Conservation (phyloP, 2,329 filamentous ascomycete genomes). For the Pochonia chlamydosporia region DNA sequence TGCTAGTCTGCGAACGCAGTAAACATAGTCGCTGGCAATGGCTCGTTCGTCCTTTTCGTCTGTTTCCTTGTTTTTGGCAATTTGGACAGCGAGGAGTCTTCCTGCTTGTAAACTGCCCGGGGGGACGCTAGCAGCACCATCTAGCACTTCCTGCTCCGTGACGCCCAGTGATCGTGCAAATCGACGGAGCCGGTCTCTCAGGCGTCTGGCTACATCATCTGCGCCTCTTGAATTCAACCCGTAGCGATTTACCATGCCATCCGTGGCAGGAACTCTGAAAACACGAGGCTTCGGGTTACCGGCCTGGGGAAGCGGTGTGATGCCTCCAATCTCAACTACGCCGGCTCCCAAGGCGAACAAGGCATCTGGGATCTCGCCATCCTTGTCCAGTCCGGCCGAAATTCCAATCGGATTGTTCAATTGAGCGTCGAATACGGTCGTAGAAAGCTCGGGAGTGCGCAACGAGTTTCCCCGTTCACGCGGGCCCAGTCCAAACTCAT, state of each 20-base stretch:
- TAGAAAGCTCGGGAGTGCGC: constrained; percentile 25
- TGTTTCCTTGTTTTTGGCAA: constrained; percentile 95
- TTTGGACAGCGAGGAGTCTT: constrained; percentile 79
- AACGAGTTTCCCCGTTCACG: constrained; percentile 60
- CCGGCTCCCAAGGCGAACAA: constrained; percentile 80
- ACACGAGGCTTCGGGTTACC: constrained; percentile 86
- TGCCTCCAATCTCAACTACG: constrained; percentile 87
- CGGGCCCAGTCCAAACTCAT: constrained; percentile 70
- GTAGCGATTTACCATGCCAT: constrained; percentile 91
- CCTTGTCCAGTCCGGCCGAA: constrained; percentile 93
- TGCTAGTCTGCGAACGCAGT: constrained; percentile 76
- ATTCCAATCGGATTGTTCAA: constrained; percentile 87
- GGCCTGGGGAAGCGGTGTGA: constrained; percentile 78
- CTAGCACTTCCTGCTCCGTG: constrained; percentile 66
- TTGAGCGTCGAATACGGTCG: constrained; percentile 65
- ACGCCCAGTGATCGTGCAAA: constrained; percentile 70
- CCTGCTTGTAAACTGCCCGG: constrained; percentile 75
- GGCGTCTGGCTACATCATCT: constrained; percentile 72
- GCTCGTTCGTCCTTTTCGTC: constrained; percentile 79
- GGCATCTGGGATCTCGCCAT: constrained; percentile 79
- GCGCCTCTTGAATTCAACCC: constrained; percentile 90
- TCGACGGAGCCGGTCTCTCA: constrained; percentile 70
- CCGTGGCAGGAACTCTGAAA: constrained; percentile 76
- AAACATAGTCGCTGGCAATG: constrained; percentile 77
- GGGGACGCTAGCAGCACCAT: constrained; percentile 71